Conservation (phyloP, 2,329 filamentous ascomycete species). For the Macroventuria anomochaeta region DNA sequence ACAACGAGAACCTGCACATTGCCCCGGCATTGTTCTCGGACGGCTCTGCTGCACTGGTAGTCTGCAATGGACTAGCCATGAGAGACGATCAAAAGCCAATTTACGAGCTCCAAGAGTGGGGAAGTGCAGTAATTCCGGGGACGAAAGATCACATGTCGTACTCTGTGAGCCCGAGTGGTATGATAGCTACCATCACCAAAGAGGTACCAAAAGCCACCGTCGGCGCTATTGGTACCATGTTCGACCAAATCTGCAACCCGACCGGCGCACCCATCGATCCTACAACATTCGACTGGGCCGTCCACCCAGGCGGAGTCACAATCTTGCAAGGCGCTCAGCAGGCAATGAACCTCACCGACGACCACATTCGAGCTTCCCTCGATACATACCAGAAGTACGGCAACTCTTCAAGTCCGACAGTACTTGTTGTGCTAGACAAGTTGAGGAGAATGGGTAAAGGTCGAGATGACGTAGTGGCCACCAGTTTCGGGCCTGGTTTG, state of each 20-base stretch:
- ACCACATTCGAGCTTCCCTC: conserved; percentile 73
- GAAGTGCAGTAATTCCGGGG: conserved; percentile 67
- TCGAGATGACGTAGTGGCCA: conserved; percentile 68
- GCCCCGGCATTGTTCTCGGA: conserved; percentile 73
- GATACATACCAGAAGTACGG: conserved; percentile 72
- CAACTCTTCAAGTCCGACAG: conserved; percentile 71
- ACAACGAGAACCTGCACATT: conserved; percentile 64
- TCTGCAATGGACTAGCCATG: conserved; percentile 68
- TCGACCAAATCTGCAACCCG: conserved; percentile 37
- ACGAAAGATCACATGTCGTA: conserved; percentile 70
- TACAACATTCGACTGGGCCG: conserved; percentile 73
- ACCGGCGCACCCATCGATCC: conserved; percentile 40
- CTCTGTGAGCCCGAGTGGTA: conserved; percentile 67
- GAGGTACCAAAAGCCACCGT: conserved; percentile 28
- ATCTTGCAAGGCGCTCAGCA: conserved; percentile 69
- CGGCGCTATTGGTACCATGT: conserved; percentile 34
- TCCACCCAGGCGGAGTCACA: conserved; percentile 72
- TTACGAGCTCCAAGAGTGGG: conserved; percentile 70
- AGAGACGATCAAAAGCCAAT: conserved; percentile 41
- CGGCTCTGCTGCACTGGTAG: conserved; percentile 69
- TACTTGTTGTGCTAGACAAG: conserved; percentile 70
- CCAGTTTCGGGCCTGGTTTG: conserved; percentile 74
- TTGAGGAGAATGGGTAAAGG: conserved; percentile 54
- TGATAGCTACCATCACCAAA: conserved; percentile 33
- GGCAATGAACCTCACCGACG: conserved; percentile 62